Base-by-base conservation (phyloP, 768 basidiomycete species). In the Boletus vermiculosoides region DNA sequence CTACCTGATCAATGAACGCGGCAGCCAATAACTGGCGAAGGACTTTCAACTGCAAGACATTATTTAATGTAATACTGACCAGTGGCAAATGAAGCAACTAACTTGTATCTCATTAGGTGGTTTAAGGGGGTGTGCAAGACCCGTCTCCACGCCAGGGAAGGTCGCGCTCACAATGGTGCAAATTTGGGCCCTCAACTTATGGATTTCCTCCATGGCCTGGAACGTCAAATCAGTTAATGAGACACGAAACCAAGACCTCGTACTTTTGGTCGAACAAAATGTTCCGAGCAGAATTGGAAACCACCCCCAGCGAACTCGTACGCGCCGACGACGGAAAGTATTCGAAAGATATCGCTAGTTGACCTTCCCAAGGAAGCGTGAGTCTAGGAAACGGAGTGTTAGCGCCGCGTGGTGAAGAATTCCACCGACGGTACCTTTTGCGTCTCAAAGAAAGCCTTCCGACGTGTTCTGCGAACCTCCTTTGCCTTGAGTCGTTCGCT, bases 201-300 rank as follows among this genome's bases (percentile, higher is more conserved):
- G 97, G 36, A 97, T 96, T 75, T 99, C 97, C 73, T 97, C 92
- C 95, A 99, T 98, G 0, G 94, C 92, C 95, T 98, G 20, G 30
- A 4, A 53, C 8, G 30, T 42, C 28, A 22, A 48, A 8, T 66
- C 31, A 61, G 36, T 50, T 5, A 45, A 48, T 9, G 33, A 30
- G 41, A 28, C 33, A 50, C 18, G 7, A 34, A 50, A 48, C 13
- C 41, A 49, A 45, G 12, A 25, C 3, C n/a, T 47, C 76, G 36
- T 65, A 94, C 95, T 80, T 98, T 98, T 0, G 81, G 80, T 59
- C 94, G 79, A 22, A 98, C 88, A 63, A 97, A 99, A 71, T 98
- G 92, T 39, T 90, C 85, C 12, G 75, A 72, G 70, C 97, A 99
- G 71, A 98, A 99, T 22, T 80, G 71, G 55, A 82, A 80, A 2